phyloP scores from a whole-genome alignment of 2,329 filamentous ascomycete genomes.

The Aspergillus fumigatus region DNA sequence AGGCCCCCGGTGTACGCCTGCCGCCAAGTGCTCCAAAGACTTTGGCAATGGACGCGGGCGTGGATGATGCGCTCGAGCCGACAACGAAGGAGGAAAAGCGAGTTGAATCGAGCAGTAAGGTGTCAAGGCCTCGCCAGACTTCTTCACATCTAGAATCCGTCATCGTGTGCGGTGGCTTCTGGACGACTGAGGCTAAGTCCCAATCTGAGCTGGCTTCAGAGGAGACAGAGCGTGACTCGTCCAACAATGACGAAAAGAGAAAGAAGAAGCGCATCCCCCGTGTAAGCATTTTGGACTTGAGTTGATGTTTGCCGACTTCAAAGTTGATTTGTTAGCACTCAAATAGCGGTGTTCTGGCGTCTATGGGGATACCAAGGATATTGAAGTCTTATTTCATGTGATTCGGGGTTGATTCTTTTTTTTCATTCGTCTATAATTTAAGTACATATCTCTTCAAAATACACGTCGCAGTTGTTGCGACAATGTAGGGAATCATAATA shows the following conservation, averaged over 20 bases:
- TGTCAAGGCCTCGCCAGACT: neutral
- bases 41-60: neutral
- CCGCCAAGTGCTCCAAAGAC: neutral
- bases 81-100: neutral
- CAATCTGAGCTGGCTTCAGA: constrained; percentile 4
- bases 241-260: constrained; percentile 1
- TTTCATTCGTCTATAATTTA: neutral
- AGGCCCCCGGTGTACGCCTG: neutral
- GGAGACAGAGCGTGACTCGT: neutral
- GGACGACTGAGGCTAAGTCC: constrained; percentile 6
- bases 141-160: constrained; percentile 12
- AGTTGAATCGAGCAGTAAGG: neutral
- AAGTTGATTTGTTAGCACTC: neutral
- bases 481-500: neutral
- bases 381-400: neutral
- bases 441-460: neutral
- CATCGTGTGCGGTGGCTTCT: constrained; percentile 8
- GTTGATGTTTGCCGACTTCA: neutral
- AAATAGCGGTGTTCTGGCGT: neutral
- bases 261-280: constrained; percentile 29
- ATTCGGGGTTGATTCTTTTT: neutral
- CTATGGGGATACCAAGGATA: neutral
- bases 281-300: constrained; percentile 33
- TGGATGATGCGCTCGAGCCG: neutral
- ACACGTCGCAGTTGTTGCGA: neutral